Evolutionary conservation across 2,329 filamentous ascomycete genomes (phyloP).

Genomic region (Sarocladiaceae sp.): DNA sequence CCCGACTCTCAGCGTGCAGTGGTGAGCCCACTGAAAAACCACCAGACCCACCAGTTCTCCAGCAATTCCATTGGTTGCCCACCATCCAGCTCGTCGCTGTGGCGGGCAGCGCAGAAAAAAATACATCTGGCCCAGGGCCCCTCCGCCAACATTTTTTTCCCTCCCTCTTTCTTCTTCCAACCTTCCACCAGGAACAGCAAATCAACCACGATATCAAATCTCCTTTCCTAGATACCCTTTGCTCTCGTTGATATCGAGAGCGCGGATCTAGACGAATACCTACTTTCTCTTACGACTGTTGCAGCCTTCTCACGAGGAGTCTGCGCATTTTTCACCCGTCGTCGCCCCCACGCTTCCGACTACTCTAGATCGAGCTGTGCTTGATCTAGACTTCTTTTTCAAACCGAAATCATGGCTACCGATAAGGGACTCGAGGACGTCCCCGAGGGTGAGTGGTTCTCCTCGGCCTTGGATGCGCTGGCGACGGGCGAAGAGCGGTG

Average conservation of each 20-base stretch:
- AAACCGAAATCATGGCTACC: constrained; percentile 93
- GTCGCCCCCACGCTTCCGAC: constrained; percentile 33
- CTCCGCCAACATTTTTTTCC: constrained; percentile 33
- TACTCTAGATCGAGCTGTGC: constrained; percentile 67
- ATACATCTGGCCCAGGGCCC: constrained; percentile 30
- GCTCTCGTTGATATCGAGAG: constrained; percentile 40
- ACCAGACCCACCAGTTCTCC: constrained; percentile 9
- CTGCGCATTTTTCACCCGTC: constrained; percentile 31
- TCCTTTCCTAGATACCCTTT: constrained; percentile 34
- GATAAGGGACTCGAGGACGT: constrained; percentile 98
- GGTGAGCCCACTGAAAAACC: constrained; percentile 7
- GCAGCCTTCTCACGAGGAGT: constrained; percentile 29
- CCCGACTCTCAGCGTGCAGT: too few species aligned
- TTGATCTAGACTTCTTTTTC: constrained; percentile 61
- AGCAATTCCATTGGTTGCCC: constrained; percentile 12
- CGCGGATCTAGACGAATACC: constrained; percentile 38
- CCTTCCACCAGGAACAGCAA: constrained; percentile 24
- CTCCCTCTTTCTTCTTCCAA: constrained; percentile 19
- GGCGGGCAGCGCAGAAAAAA: constrained; percentile 23
- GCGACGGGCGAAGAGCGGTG: too few species aligned
- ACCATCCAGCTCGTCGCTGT: constrained; percentile 3
- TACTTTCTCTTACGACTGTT: constrained; percentile 21
- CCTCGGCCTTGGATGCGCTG: background rate
- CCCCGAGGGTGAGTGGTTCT: constrained; percentile 71
- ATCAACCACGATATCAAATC: constrained; percentile 24